These are phyloP conservation scores for Ustilago curta DNA, from an alignment of 1,284 basidiomycete species.

Conservation along the genomic window DNA sequence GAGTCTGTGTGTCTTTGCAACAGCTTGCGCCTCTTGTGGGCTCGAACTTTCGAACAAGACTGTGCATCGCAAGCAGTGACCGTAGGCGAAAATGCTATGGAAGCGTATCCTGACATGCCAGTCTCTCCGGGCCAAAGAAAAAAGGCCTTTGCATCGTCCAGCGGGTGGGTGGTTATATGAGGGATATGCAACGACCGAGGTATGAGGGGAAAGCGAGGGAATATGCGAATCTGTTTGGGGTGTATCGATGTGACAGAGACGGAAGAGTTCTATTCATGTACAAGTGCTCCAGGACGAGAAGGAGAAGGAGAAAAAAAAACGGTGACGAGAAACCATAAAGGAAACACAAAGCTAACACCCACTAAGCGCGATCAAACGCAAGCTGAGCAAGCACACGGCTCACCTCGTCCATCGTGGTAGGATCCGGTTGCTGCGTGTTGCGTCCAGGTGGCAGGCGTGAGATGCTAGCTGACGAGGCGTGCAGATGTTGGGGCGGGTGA, in stretches of 20 bases:
- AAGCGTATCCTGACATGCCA: no score
- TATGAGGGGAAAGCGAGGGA: conserved; percentile 8
- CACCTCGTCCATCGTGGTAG: conserved; percentile 65
- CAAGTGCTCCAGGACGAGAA: conserved; percentile 8
- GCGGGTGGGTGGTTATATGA: conserved; percentile 9
- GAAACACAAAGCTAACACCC: conserved; percentile 1
- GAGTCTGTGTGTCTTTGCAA: no score
- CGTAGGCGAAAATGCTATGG: no score
- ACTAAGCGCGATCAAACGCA: conserved; percentile 57
- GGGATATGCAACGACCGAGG: conserved; percentile 3
- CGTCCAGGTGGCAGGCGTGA: conserved; percentile 52
- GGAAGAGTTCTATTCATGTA: background rate
- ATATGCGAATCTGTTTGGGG: conserved; percentile 1
- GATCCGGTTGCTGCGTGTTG: conserved; percentile 35
- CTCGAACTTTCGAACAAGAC: no score
- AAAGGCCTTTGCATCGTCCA: background rate
- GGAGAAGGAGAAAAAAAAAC: background rate
- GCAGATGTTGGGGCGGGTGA: conserved; percentile 39
- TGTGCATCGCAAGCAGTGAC: no score
- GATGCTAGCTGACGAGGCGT: conserved; percentile 52
- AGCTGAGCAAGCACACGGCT: conserved; percentile 64
- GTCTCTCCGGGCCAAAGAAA: background rate
- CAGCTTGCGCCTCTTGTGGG: no score
- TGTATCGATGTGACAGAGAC: conserved; percentile 3
- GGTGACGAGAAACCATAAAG: conserved; percentile 6